phyloP scores from a whole-genome alignment of 192 early-diverging fungal genomes.

The Umbelopsis sp. region DNA sequence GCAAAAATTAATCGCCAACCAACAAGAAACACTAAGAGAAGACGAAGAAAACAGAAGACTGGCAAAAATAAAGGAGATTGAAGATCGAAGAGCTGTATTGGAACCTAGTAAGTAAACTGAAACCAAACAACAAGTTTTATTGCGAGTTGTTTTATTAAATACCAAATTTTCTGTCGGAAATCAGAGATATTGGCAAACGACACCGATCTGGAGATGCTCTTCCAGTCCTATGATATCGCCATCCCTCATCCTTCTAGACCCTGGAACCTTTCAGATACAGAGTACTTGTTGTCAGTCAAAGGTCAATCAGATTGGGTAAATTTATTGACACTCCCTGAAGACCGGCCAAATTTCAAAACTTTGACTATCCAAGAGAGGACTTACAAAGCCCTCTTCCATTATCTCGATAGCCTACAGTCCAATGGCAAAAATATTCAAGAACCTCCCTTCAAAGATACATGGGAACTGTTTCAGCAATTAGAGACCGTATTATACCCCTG shows the following conservation, averaged over 20 bases:
- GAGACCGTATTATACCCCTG: constrained; percentile 26
- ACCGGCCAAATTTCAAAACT: constrained; percentile 2
- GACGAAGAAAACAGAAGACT: neutral
- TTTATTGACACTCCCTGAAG: neutral
- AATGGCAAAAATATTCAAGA: neutral
- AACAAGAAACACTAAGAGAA: neutral
- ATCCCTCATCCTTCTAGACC: neutral
- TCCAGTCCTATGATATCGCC: neutral
- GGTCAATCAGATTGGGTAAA: constrained; percentile 5
- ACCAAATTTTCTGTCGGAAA: neutral
- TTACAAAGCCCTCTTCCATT: constrained; percentile 25
- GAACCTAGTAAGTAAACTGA: constrained; percentile 3
- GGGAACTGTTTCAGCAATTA: constrained; percentile 24
- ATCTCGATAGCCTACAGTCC: constrained; percentile 7
- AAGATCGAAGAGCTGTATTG: constrained; percentile 5
- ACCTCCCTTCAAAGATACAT: constrained; percentile 17
- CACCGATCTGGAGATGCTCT: neutral
- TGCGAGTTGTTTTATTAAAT: neutral
- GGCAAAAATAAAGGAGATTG: neutral
- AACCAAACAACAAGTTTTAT: neutral
- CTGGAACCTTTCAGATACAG: neutral
- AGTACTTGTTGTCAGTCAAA: neutral
- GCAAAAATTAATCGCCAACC: neutral
- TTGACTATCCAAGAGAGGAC: constrained; percentile 9
- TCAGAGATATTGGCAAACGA: neutral